A percentile compares a stretch with the other conserved stretches of the same genome.
Conservation (phyloP, 2,329 filamentous ascomycete genomes). For the Paracorniculantispora psalliotae region DNA sequence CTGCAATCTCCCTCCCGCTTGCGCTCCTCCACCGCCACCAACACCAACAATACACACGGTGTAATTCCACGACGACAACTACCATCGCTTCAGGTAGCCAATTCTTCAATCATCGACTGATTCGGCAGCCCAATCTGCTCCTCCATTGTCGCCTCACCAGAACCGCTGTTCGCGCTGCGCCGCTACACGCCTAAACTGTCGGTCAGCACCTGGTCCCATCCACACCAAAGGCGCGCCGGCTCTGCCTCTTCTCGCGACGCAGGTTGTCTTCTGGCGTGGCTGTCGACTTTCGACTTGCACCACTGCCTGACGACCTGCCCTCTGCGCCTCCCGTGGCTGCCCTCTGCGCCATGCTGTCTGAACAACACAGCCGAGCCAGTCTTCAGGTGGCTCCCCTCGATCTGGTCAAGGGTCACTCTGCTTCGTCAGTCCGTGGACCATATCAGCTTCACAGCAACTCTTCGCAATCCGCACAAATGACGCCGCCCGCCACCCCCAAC, state of each 20-base stretch:
- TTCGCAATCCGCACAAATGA: conserved; percentile 58
- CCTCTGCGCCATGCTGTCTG: conserved; percentile 15
- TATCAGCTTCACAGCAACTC: conserved; percentile 28
- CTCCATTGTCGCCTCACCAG: not conserved
- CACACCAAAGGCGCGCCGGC: not conserved
- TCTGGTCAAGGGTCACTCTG: conserved; percentile 40
- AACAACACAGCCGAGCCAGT: conserved; percentile 49
- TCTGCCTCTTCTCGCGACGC: not conserved
- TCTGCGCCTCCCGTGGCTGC: not conserved
- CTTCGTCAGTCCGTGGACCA: conserved; percentile 26
- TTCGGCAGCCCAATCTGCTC: not conserved
- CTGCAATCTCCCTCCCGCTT: conserved; percentile 1
- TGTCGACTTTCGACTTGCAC: conserved; percentile 10
- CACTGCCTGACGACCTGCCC: conserved; percentile 13
- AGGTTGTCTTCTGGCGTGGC: conserved; percentile 13
- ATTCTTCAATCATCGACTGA: not conserved
- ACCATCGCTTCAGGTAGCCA: not conserved
- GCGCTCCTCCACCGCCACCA: not conserved
- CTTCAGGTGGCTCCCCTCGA: conserved; percentile 56
- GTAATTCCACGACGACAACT: conserved; percentile 3
- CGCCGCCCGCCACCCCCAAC: conserved; percentile 71
- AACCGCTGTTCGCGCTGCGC: not conserved
- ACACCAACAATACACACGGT: not conserved
- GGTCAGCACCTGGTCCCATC: not conserved
- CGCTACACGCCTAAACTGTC: not conserved